phyloP scores from a whole-genome alignment of 805 yeast species.

The Candida dendrica region DNA sequence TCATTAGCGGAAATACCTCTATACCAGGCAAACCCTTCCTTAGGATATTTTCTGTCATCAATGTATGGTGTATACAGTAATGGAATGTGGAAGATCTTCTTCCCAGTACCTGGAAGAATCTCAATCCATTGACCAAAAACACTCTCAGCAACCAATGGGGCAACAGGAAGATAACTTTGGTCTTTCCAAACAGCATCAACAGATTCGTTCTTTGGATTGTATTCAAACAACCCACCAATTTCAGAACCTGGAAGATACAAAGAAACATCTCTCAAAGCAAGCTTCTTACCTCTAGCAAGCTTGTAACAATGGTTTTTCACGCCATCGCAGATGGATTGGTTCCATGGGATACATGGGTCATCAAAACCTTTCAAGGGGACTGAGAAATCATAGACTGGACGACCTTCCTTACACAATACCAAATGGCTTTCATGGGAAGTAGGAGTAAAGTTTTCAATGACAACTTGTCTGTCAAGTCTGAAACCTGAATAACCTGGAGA shows the following conservation, averaged over 20 bases:
- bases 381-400: slow-evolving; percentile 1
- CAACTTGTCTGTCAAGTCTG: slow-evolving; percentile 10
- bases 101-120: slow-evolving; percentile 2
- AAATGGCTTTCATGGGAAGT: slow-evolving; percentile 6
- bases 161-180: slow-evolving; percentile 5
- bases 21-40: slow-evolving; percentile 4
- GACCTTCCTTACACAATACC: slow-evolving; percentile 8
- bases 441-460: not conserved
- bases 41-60: slow-evolving; percentile 1
- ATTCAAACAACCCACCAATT: slow-evolving; percentile 45
- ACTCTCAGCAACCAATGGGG: slow-evolving; percentile 7
- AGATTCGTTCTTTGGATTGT: slow-evolving; percentile 19
- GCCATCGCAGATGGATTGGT: slow-evolving; percentile 7
- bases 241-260: slow-evolving; percentile 38
- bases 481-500: slow-evolving; percentile 7
- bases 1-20: slow-evolving; percentile 9
- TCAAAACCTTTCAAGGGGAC: not conserved
- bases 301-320: slow-evolving; percentile 31
- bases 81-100: slow-evolving; percentile 9
- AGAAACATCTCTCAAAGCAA: slow-evolving; percentile 31
- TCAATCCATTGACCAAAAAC: slow-evolving; percentile 11
- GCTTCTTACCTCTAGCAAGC: slow-evolving; percentile 39
- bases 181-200: slow-evolving; percentile 2
- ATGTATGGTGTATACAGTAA: slow-evolving; percentile 10
- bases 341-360: slow-evolving; percentile 9